Percentiles rank a stretch among this genome's conserved stretches.
These are phyloP conservation scores for Tricladium varicosporioides DNA, from an alignment of 2,329 filamentous ascomycete species.

Conservation along the genomic window DNA sequence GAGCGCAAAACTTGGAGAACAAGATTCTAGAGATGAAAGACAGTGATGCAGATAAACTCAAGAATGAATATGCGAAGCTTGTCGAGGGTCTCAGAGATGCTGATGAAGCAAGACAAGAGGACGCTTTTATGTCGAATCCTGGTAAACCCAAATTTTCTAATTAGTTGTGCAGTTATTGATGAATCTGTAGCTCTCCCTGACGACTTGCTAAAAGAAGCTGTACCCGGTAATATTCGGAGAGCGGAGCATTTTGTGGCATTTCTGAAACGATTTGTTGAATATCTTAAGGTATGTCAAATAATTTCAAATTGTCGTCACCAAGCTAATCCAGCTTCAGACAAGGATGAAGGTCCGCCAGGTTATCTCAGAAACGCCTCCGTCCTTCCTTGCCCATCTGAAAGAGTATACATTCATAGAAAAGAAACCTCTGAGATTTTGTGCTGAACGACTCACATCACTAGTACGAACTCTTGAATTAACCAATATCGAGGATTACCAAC, in stretches of 20 bases:
- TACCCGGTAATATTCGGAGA: constrained; percentile 92
- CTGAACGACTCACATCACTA: constrained; percentile 89
- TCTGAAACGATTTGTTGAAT: constrained; percentile 94
- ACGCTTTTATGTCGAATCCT: constrained; percentile 96
- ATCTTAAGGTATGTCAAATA: constrained; percentile 63
- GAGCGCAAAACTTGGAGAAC: constrained; percentile 84
- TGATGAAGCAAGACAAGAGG: constrained; percentile 86
- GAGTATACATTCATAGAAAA: constrained; percentile 98
- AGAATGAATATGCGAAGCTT: constrained; percentile 92
- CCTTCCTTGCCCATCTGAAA: constrained; percentile 87
- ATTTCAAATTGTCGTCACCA: not conserved
- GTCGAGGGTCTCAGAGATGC: constrained; percentile 87
- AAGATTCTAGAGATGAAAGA: constrained; percentile 93
- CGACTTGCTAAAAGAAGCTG: constrained; percentile 90
- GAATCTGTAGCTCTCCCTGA: constrained; percentile 71
- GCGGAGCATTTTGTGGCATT: constrained; percentile 97
- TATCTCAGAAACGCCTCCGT: constrained; percentile 93
- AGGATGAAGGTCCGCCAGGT: constrained; percentile 98
- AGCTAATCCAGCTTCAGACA: constrained; percentile 52
- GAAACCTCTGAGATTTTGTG: constrained; percentile 91
- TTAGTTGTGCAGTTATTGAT: constrained; percentile 9
- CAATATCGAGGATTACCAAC: constrained; percentile 97
- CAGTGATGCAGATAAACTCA: constrained; percentile 91
- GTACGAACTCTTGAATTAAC: constrained; percentile 93
- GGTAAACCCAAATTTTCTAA: constrained; percentile 23